Percentiles rank a stretch among this genome's conserved stretches.
Conservation (phyloP, 331 rosid genomes). For the Dryas integrifolia region DNA sequence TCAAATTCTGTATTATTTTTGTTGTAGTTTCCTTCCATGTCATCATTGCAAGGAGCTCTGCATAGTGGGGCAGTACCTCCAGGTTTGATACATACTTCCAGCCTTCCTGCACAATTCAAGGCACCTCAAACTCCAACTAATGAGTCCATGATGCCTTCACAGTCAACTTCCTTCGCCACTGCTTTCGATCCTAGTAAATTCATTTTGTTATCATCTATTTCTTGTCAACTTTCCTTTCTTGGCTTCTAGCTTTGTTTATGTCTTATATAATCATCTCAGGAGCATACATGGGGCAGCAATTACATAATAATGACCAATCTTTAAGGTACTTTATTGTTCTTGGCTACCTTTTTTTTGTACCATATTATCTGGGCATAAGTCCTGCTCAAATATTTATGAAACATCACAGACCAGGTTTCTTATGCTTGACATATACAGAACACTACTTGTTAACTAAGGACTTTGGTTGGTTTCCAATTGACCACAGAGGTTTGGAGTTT, state of each 20-base stretch:
- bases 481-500: neutral
- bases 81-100: conserved; percentile 42
- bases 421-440: no score
- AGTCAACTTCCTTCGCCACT: conserved; percentile 26
- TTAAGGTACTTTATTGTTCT: conserved; percentile 37
- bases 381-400: no score
- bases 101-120: conserved; percentile 36
- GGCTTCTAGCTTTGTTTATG: conserved; percentile 17
- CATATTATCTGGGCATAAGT: neutral
- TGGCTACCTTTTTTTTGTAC: conserved; percentile 12
- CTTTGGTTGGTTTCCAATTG: neutral
- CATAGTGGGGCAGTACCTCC: conserved; percentile 32
- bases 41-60: conserved; percentile 34
- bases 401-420: no score
- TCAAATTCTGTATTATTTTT: conserved; percentile 20
- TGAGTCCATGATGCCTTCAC: conserved; percentile 30
- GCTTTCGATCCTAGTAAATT: conserved; percentile 43
- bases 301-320: conserved; percentile 25
- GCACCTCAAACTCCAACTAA: conserved; percentile 36
- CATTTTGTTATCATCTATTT: conserved; percentile 22
- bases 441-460: neutral
- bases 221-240: conserved; percentile 9
- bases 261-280: conserved; percentile 40
- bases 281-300: conserved; percentile 38
- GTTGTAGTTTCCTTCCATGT: conserved; percentile 45